Conservation (phyloP, 2,329 filamentous ascomycete species). For the Ilyonectria sp. region DNA sequence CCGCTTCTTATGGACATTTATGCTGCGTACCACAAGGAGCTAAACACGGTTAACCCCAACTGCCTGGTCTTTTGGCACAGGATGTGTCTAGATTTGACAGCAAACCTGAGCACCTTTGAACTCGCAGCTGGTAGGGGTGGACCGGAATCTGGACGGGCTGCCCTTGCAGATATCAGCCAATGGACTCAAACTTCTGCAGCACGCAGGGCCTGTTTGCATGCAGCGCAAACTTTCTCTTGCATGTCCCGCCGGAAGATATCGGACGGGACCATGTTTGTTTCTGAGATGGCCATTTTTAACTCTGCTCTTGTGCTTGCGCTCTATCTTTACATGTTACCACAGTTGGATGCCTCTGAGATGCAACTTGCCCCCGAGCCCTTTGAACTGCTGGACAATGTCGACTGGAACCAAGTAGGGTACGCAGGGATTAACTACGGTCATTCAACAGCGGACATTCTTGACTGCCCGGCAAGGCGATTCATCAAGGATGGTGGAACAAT, state of each 20-base stretch:
- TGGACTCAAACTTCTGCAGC: conserved; percentile 11
- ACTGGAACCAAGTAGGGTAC: conserved; percentile 7
- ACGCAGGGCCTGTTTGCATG: conserved; percentile 13
- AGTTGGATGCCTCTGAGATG: not conserved
- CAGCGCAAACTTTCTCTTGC: conserved; percentile 16
- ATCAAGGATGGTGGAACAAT: conserved; percentile 4
- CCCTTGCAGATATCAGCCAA: not conserved
- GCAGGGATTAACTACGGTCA: not conserved
- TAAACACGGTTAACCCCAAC: conserved; percentile 9
- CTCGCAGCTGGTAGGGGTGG: conserved; percentile 11
- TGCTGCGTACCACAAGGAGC: not conserved
- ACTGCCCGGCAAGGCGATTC: not conserved
- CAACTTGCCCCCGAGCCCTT: not conserved
- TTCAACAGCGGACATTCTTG: not conserved
- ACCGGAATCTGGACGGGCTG: not conserved
- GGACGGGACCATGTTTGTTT: conserved; percentile 28
- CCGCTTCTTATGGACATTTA: conserved; percentile 7
- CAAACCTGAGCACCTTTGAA: conserved; percentile 11
- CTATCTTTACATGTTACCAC: conserved; percentile 15
- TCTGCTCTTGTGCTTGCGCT: conserved; percentile 15
- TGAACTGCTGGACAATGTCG: conserved; percentile 21
- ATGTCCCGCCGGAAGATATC: conserved; percentile 24
- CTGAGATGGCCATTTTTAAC: conserved; percentile 26
- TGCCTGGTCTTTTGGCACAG: conserved; percentile 7
- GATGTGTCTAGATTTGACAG: conserved; percentile 10